phyloP scores from a whole-genome alignment of 2,329 filamentous ascomycete genomes.

The Penicillium rolfsii region DNA sequence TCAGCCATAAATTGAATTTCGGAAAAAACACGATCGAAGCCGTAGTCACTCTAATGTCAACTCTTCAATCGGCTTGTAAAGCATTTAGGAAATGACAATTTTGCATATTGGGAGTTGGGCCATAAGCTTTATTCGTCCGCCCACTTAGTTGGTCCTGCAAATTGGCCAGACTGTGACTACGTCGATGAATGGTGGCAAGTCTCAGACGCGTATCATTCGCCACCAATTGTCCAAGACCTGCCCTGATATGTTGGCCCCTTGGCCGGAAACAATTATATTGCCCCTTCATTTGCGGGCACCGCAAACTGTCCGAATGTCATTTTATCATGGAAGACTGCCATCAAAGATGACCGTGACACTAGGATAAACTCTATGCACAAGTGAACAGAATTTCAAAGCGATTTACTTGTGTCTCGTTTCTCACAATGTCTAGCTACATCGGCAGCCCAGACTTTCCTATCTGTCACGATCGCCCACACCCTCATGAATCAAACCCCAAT shows the following conservation, averaged over 20 bases:
- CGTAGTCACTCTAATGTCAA: constrained; percentile 57
- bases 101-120: constrained; percentile 65
- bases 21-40: constrained; percentile 57
- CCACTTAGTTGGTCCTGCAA: constrained; percentile 55
- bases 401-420: background rate
- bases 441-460: constrained; percentile 60
- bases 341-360: constrained; percentile 56
- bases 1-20: constrained; percentile 65
- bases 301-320: constrained; percentile 57
- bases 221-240: constrained; percentile 53
- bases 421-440: constrained; percentile 57
- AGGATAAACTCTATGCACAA: constrained; percentile 63
- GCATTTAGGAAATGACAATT: constrained; percentile 55
- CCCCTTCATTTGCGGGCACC: constrained; percentile 61
- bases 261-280: constrained; percentile 56
- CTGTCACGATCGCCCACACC: constrained; percentile 64
- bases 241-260: constrained; percentile 50
- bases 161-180: constrained; percentile 60
- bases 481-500: constrained; percentile 66
- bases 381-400: constrained; percentile 42
- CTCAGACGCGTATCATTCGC: constrained; percentile 57
- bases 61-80: constrained; percentile 61
- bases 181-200: constrained; percentile 59
- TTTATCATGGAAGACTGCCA: constrained; percentile 57
- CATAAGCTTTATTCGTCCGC: constrained; percentile 67